Evolutionary conservation across 2,329 filamentous ascomycete genomes (phyloP), one percentile per base, ranked within the genome.

Genomic region (Gaeumannomyces tritici): DNA sequence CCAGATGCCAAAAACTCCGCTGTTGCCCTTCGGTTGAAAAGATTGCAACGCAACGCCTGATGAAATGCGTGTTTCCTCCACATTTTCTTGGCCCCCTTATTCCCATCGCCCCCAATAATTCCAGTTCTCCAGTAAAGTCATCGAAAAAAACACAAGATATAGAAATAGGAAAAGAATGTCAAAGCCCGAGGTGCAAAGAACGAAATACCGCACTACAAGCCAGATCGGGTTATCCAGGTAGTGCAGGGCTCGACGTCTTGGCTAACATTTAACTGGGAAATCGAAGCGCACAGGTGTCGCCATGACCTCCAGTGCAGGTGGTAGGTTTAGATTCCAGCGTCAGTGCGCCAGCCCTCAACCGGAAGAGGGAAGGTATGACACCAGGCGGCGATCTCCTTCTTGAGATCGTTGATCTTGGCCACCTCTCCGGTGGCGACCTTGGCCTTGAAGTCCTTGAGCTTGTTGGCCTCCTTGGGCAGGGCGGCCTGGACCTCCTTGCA

Each of bases 361-460:
- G 95, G 95, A 66, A 99, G 89, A 72, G 95, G 95, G 89, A 97
- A 99, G 68, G 84, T 86, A 74, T 83, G 84, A 73, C 90, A 91
- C 93, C 93, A 99, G 59, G 79, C 79, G 58, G 91, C 82, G 74
- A 99, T 92, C 84, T 98, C 93, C 81, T 91, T 89, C 81, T 88
- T 90, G 74, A 96, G 83, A 69, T 83, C 84, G 75, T 89, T 87
- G 79, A 99, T 93, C 81, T 93, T 90, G 65, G 85, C 77, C 59
- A 96, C 83, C 72, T 89, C 84, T 67, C 91, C 93, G 68, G 83
- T 80, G 63, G 89, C 85, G 65, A 96, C 91, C 85, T 91, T 93
- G 74, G 86, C 87, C 84, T 93, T 96, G 89, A 99, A 98, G 83
- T 99, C 95, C 88, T 98, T 98, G 77, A 96, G 90, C 87, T 96